Evolutionary conservation across 2,329 filamentous ascomycete genomes (phyloP).

Genomic region (Diaporthe capsici): DNA sequence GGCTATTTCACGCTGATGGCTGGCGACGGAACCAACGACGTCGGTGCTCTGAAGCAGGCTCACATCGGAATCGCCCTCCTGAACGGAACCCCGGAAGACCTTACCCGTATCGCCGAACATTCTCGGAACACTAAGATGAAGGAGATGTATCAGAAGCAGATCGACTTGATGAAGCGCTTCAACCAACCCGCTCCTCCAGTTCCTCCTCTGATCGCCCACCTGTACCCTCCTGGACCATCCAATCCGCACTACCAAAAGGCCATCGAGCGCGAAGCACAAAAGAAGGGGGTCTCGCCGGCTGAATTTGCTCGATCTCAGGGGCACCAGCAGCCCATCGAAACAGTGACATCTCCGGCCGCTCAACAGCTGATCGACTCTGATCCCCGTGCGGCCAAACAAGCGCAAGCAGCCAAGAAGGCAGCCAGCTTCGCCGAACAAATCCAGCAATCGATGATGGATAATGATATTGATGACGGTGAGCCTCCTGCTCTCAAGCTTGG

Average conservation of each 20-base stretch:
- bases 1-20: constrained; percentile 99
- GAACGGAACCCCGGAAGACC: constrained; percentile 92
- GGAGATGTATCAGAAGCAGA: constrained; percentile 97
- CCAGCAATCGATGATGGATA: constrained; percentile 89
- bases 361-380: constrained; percentile 69
- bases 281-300: constrained; percentile 77
- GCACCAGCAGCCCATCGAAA: constrained; percentile 68
- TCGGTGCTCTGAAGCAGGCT: constrained; percentile 96
- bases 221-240: constrained; percentile 89
- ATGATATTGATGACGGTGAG: constrained; percentile 86
- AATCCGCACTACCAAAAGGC: constrained; percentile 98
- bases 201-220: constrained; percentile 90
- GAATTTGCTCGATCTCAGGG: constrained; percentile 69
- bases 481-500: constrained; percentile 97
- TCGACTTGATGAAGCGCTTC: constrained; percentile 91
- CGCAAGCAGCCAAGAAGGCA: constrained; percentile 79
- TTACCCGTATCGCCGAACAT: constrained; percentile 93
- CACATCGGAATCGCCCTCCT: constrained; percentile 96
- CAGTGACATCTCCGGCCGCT: constrained; percentile 76
- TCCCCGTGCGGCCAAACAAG: constrained; percentile 70
- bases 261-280: constrained; percentile 86
- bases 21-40: constrained; percentile 98
- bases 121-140: constrained; percentile 97
- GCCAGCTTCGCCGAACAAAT: constrained; percentile 88
- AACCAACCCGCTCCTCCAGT: constrained; percentile 95